phyloP scores from a whole-genome alignment of 129 eudicot genomes.

The Scalesia atractyloides region DNA sequence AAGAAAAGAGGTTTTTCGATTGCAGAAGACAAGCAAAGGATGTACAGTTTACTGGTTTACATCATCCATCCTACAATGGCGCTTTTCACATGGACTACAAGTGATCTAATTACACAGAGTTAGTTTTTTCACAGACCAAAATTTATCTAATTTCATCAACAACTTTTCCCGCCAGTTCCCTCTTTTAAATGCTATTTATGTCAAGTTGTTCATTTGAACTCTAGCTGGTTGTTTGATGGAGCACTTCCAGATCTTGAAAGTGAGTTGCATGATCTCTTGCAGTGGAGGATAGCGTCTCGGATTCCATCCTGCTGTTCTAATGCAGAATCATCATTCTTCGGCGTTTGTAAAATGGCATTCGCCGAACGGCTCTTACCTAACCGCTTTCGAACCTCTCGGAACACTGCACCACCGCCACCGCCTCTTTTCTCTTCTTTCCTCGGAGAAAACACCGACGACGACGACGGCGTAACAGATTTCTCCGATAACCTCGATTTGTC shows the following conservation, averaged over 20 bases:
- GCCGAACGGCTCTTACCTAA: constrained; percentile 67
- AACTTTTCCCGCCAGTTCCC: constrained; percentile 19
- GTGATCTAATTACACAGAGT: not conserved
- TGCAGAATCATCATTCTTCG: constrained; percentile 60
- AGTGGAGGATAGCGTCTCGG: constrained; percentile 74
- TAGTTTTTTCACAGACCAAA: not conserved
- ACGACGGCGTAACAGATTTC: constrained; percentile 46
- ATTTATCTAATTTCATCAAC: not conserved
- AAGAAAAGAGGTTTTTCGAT: not conserved
- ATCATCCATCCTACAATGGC: constrained; percentile 3
- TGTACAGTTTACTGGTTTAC: constrained; percentile 2
- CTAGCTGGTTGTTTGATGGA: constrained; percentile 32
- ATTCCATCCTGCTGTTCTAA: constrained; percentile 65
- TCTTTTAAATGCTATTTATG: constrained; percentile 30
- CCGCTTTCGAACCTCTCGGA: constrained; percentile 43
- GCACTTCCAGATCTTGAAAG: constrained; percentile 61
- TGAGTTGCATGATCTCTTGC: constrained; percentile 66
- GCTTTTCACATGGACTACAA: not conserved
- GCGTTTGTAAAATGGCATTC: constrained; percentile 35
- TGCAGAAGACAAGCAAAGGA: not conserved
- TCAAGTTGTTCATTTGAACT: constrained; percentile 32
- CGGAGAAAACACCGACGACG: constrained; percentile 50
- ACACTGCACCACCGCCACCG: constrained; percentile 41
- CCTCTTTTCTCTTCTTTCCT: constrained; percentile 49
- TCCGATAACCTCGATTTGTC: constrained; percentile 43